Evolutionary conservation across 345 rosid species (phyloP), one percentile per base, ranked within the genome.

Genomic region (Arabidopsis suecica): DNA sequence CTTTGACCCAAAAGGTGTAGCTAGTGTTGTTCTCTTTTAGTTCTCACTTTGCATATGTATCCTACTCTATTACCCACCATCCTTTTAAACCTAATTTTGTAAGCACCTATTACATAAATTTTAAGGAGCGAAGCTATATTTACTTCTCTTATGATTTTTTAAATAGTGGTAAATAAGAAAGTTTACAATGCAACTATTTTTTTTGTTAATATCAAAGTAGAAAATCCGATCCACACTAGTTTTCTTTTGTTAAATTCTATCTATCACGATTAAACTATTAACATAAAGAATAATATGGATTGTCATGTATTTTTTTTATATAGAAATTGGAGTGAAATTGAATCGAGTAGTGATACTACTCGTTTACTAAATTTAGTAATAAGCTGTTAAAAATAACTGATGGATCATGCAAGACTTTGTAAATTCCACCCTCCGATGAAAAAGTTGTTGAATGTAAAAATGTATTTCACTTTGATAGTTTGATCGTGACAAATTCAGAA

Each of bases 1-100:
- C 73, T 78, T 78, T 78, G 77, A 72, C 77, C 81, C 69, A 59
- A 78, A 78, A 78, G 77, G 55, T 72, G 8, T 50, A 59, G 62
- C 72, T 66, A 65, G 30, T 59, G 6, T 57, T 6, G 64, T 25
- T 30, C 44, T 34, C 32, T 33, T 32, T 6, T 5, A 71, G 20
- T 71, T 6, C 51, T 61, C 65, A 34, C 74, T 69, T 76, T 64
- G 58, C 65, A 69, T 62, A 69, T 62, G 57, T 65, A 45, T 64
- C 14, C 66, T 55, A 70, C 14, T 36, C 76, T 45, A 64, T 9
- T 20, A 34, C 11, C 54, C 18, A 16, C 18, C 18, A 16, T 16
- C 18, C 57, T 61, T 45, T 42, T 69, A 14, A 61, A 7, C 61
- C 22, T 62, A 33, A 33, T 25, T 42, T 7, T 37, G 18, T 65